phyloP scores from a whole-genome alignment of 202 grass and related monocot genomes.

The Panicum hallii region DNA sequence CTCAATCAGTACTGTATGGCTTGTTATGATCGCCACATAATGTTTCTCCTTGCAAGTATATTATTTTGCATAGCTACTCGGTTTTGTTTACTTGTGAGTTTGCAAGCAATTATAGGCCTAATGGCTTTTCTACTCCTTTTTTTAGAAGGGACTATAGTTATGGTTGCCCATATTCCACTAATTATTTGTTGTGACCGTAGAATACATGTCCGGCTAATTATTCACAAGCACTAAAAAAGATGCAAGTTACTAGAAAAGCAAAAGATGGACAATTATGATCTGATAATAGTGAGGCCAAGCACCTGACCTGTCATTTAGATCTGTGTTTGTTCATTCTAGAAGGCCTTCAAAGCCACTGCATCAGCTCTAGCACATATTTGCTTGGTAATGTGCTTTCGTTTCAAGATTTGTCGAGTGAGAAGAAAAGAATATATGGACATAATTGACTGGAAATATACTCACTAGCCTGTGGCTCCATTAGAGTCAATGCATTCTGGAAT shows the following conservation, averaged over 20 bases:
- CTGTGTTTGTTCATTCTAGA: not conserved
- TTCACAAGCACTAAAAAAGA: not conserved
- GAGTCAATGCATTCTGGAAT: not conserved
- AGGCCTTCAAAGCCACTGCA: not conserved
- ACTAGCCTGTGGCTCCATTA: not conserved
- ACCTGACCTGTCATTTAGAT: not conserved
- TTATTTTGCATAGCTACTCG: conserved; percentile 23
- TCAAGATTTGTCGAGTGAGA: conserved; percentile 3
- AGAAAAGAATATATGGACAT: not conserved
- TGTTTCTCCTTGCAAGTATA: conserved; percentile 49
- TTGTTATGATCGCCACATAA: conserved; percentile 42
- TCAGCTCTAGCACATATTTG: not conserved
- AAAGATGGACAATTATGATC: not conserved
- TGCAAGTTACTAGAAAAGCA: not conserved
- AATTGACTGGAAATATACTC: not conserved
- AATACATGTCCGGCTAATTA: not conserved
- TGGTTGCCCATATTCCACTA: not conserved
- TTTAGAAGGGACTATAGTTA: not conserved
- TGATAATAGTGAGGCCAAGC: not conserved
- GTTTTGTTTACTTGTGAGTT: conserved; percentile 41
- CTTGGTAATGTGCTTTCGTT: not conserved
- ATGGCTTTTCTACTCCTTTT: not conserved
- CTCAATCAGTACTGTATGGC: conserved; percentile 49
- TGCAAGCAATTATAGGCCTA: conserved; percentile 7
- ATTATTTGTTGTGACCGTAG: not conserved